Conservation (phyloP, 768 basidiomycete genomes). For the Rhodotorula sphaerocarpa region DNA sequence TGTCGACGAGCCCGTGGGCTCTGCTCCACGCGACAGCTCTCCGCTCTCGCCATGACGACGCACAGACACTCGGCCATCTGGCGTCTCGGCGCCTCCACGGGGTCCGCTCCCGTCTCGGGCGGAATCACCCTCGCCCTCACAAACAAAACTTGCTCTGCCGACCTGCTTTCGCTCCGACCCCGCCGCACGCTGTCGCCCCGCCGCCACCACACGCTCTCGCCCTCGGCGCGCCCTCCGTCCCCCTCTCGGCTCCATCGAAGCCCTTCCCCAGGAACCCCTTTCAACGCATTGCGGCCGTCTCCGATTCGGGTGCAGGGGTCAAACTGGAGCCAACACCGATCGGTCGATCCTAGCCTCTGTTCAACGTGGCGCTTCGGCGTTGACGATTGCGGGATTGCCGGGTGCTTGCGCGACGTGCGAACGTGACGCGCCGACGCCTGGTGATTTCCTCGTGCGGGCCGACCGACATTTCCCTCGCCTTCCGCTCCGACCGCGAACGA, state of each 20-base stretch:
- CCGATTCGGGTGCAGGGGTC: slow-evolving; percentile 28
- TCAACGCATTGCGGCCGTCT: slow-evolving; percentile 6
- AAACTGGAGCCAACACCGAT: slow-evolving; percentile 26
- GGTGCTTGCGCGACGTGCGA: neutral
- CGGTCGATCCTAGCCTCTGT: neutral
- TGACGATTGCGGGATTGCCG: neutral
- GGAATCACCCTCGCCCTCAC: no score
- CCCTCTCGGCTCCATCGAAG: slow-evolving; percentile 24
- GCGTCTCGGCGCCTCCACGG: no score
- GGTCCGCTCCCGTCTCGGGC: no score
- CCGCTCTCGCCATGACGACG: neutral
- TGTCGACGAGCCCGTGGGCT: neutral
- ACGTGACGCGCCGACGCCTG: neutral
- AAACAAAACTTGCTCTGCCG: neutral
- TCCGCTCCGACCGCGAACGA: neutral
- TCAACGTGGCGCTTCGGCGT: neutral
- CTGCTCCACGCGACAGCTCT: neutral
- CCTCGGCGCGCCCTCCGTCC: neutral
- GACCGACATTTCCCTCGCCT: no score
- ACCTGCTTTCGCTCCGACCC: no score
- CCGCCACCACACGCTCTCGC: neutral
- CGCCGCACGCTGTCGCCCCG: neutral
- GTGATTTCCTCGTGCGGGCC: neutral
- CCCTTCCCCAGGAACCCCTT: slow-evolving; percentile 27
- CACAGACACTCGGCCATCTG: no score